Evolutionary conservation across 2,329 filamentous ascomycete species (phyloP).

Genomic region (Ascosphaera apis): DNA sequence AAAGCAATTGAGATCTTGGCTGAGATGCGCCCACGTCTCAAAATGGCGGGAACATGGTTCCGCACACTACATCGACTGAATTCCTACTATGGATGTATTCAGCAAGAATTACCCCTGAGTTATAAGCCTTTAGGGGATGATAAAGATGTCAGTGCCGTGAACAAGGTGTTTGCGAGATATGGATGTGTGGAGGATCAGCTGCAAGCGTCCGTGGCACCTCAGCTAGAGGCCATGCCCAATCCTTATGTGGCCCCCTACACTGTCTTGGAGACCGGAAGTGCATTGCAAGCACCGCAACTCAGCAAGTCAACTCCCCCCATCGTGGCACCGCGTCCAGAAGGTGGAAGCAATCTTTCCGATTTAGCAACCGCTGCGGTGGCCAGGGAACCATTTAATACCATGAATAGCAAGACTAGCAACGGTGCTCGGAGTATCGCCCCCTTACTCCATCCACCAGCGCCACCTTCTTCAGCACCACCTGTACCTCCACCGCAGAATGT

Average conservation of each 20-base stretch:
- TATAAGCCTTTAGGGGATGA: constrained; percentile 20
- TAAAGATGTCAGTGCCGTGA: constrained; percentile 11
- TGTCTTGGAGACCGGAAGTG: constrained; percentile 11
- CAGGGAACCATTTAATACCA: not conserved
- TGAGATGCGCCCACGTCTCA: constrained; percentile 18
- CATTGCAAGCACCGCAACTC: constrained; percentile 19
- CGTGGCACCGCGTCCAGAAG: not conserved
- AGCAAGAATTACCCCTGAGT: constrained; percentile 19
- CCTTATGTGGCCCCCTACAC: constrained; percentile 12
- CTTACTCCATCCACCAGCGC: not conserved
- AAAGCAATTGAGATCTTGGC: constrained; percentile 18
- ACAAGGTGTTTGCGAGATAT: constrained; percentile 4
- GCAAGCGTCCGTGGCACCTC: constrained; percentile 19
- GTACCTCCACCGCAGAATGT: not conserved
- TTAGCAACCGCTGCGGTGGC: not conserved
- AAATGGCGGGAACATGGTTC: constrained; percentile 21
- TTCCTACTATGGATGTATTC: constrained; percentile 15
- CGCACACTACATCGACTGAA: constrained; percentile 20
- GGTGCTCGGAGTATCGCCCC: not conserved
- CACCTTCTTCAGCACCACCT: not conserved
- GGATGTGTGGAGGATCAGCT: constrained; percentile 12
- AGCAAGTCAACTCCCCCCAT: constrained; percentile 15
- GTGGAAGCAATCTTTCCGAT: not conserved
- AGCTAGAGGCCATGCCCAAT: constrained; percentile 19
- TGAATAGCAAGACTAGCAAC: not conserved